Evolutionary conservation across 2,329 filamentous ascomycete species (phyloP), one percentile per base, ranked within the genome.

Genomic region (Arthroderma uncinatum): DNA sequence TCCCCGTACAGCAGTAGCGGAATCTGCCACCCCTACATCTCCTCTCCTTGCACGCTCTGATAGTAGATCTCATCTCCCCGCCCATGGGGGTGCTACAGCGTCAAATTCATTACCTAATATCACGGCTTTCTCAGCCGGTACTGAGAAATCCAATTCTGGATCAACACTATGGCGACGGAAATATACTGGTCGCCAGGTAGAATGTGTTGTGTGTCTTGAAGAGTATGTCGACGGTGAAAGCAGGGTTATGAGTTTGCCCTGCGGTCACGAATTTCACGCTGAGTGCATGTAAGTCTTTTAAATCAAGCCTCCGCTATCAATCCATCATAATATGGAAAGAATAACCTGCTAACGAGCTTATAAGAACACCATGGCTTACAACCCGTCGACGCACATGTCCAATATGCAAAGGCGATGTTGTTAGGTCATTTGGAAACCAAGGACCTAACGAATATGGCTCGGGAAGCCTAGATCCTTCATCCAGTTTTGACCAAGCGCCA

Each of bases 341-440:
- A 42, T 5, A 55, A 37, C 62, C 62, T 58, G 65, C 66, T 67
- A 60, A 63, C 21, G 28, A 10, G 36, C 21, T 37, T 34, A 25
- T 62, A 7, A 95, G 90, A 68, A 97, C 93, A 3, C 93, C 93
- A 1, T 98, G 93, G 93, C 78, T 98, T 55, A 96, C 92, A 0
- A 97, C 91, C 14, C 85, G 92, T 53, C 86, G 93, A 62, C 85
- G 93, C 61, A 98, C 93, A n/a, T 98, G 93, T 66, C 93, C 93
- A 0, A 97, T 98, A 60, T 98, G 93, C 76, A 98, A 98, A 75
- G 90, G 91, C 53, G 93, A 98, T 68, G 93, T 98, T 36, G 92
- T 98, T 14, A 71, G 75, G 44, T 77, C 75, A 1, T 67, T 89
- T 39, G 61, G 59, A 10, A 25, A 55, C 4, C 33, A 44, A 25